These are phyloP conservation scores for Cryphonectria parasitica DNA, from an alignment of 2,329 filamentous ascomycete genomes.

Conservation along the genomic window DNA sequence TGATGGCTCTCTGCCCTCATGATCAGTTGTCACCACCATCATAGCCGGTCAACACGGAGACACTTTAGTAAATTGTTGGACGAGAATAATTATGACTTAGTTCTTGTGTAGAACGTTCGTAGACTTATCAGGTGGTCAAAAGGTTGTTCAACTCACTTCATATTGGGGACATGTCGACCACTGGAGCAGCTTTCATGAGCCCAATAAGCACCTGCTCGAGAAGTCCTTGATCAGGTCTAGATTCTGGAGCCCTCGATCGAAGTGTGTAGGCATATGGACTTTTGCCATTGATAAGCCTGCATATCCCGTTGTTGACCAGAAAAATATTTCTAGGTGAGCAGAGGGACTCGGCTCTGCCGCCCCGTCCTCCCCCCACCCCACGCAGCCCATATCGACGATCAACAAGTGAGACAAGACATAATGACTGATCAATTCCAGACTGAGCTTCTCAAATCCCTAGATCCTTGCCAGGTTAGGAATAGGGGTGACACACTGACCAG, in stretches of 20 bases:
- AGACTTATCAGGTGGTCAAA: neutral
- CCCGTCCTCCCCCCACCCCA: neutral
- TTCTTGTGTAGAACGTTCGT: neutral
- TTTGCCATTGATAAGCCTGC: neutral
- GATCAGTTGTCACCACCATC: neutral
- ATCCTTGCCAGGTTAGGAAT: neutral
- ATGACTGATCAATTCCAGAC: slow-evolving; percentile 4
- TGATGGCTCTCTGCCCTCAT: neutral
- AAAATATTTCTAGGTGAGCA: neutral
- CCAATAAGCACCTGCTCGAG: neutral
- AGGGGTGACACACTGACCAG: neutral
- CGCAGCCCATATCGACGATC: neutral
- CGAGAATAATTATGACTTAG: neutral
- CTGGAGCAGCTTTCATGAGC: neutral
- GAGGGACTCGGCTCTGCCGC: neutral
- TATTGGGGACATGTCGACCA: neutral
- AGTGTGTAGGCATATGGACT: neutral
- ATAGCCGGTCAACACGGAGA: neutral
- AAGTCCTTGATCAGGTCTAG: neutral
- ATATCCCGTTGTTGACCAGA: neutral
- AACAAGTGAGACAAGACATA: neutral
- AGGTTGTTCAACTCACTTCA: neutral
- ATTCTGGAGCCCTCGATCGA: neutral
- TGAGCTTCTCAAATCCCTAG: neutral
- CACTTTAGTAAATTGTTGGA: neutral